Base-by-base conservation (phyloP, 768 basidiomycete genomes). In the Boletus tomentosulus region DNA sequence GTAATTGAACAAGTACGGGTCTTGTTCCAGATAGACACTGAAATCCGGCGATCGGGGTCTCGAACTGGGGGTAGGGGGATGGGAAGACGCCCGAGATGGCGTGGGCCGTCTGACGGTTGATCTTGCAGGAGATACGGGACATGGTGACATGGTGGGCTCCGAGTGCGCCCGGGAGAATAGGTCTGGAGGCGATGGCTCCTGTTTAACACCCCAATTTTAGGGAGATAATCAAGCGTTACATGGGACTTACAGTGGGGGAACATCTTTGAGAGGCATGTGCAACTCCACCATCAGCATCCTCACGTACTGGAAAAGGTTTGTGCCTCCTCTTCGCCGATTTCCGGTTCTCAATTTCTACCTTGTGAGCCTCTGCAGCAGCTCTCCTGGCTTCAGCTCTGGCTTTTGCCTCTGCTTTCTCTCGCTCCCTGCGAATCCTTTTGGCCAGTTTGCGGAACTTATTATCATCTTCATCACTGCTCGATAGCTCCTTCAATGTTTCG, bases 401-500 rank as follows among this genome's bases (percentile, higher is more conserved):
- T 7, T 44, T 53, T 10, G 59, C 55, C 25, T 65, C 60, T 10
- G 48, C 60, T 38, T 60, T 70, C 56, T 58, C 67, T 41, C 65
- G 56, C 46, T 66, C 60, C 48, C 60, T 72, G 37, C 66, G 72
- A 16, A 66, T 69, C 54, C 68, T 74, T 48, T 60, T 73, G 10
- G 67, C 66, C 6, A 74, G 57, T 11, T 57, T 66, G 7, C 61
- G 62, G 49, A 73, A 61, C 28, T 71, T 61, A 7, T 68, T 66
- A 25, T 70, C 71, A 11, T 76, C 77, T 11, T 76, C 75, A 15
- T 79, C 79, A n/a, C 73, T 74, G 41, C 70, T 72, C 13, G 74
- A 62, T 24, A 74, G 50, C 25, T 62, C 71, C 44, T 68, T 70
- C 42, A 81, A 65, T 19, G 71, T 59, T 25, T 69, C 71, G n/a